Evolutionary conservation across 2,329 filamentous ascomycete genomes (phyloP), one percentile per base, ranked within the genome.

Genomic region (Alternaria conjuncta): DNA sequence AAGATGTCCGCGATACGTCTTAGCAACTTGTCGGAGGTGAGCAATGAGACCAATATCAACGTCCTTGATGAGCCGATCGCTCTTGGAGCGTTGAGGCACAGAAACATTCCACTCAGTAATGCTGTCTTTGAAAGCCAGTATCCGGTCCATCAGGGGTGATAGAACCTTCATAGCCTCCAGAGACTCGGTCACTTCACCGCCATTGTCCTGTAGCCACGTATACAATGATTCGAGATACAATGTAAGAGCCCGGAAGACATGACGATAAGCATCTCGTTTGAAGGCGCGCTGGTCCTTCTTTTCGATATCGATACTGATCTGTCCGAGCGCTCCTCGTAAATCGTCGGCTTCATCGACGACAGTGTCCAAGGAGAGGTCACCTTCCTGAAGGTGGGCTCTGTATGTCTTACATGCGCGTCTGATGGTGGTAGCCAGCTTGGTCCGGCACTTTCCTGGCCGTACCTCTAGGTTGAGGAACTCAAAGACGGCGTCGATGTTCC

Each of bases 211-310:
- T 3, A 73, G 32, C 64, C 68, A 73, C 7, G 53, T 51, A n/a
- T 74, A 62, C 18, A 74, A 56, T 7, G 55, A 57, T 54, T 69
- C 56, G 0, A 78, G 45, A 13, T 73, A 66, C 2, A 30, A 10
- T 6, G 63, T 51, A 6, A 78, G 51, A 12, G 65, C 49, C 18
- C 65, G 69, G 50, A 79, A 78, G 4, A 78, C 49, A 46, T 74
- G 67, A 1, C 58, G 60, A 57, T 71, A 78, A 2, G 72, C 73
- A 41, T 79, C 77, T 13, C 20, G 18, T 55, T 78, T 78, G 60
- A 78, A 70, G 5, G 13, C 25, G 20, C 41, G 26, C 10, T 32
- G 69, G 15, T 66, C 13, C 3, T 69, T 41, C 4, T 57, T 28
- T 10, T 57, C 18, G 5, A 68, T 47, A 3, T 41, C 36, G 3